Conservation (phyloP, 2,329 filamentous ascomycete genomes). For the Acrocalymma vagum region DNA sequence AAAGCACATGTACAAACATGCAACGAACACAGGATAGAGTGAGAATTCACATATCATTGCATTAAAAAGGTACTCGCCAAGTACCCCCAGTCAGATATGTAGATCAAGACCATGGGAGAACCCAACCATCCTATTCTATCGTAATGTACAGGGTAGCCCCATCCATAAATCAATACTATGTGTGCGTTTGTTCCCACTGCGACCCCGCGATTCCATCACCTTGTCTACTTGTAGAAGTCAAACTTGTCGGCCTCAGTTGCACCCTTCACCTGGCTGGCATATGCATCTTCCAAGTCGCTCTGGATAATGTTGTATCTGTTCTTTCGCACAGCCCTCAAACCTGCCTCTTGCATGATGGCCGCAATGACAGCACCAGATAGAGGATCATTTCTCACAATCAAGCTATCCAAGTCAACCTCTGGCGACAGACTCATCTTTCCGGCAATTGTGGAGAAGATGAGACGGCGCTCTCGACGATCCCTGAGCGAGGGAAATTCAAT, state of each 20-base stretch:
- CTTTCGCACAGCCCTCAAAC: conserved; percentile 91
- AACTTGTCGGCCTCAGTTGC: conserved; percentile 76
- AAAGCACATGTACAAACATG: too few species aligned
- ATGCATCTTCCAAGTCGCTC: conserved; percentile 94
- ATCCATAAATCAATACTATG: too few species aligned
- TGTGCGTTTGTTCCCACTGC: conserved; percentile 3
- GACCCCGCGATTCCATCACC: conserved; percentile 1
- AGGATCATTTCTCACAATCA: conserved; percentile 97
- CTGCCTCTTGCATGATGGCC: conserved; percentile 99
- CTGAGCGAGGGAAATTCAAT: conserved; percentile 98
- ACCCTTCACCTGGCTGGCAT: conserved; percentile 95
- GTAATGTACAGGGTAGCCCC: conserved; percentile 26
- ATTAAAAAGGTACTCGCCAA: conserved; percentile 12
- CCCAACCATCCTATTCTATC: conserved; percentile 25
- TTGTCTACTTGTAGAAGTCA: conserved; percentile 66
- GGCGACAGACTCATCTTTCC: conserved; percentile 96
- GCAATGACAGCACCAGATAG: conserved; percentile 95
- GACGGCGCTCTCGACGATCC: conserved; percentile 90
- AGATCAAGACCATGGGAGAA: conserved; percentile 6
- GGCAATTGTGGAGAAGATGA: conserved; percentile 98
- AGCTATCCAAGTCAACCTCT: conserved; percentile 93
- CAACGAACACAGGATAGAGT: too few species aligned
- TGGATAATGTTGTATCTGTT: conserved; percentile 99
- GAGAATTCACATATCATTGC: too few species aligned
- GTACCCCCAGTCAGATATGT: conserved; percentile 4